Base-by-base conservation (phyloP, 2,329 filamentous ascomycete species). In the Trichophyton verrucosum region DNA sequence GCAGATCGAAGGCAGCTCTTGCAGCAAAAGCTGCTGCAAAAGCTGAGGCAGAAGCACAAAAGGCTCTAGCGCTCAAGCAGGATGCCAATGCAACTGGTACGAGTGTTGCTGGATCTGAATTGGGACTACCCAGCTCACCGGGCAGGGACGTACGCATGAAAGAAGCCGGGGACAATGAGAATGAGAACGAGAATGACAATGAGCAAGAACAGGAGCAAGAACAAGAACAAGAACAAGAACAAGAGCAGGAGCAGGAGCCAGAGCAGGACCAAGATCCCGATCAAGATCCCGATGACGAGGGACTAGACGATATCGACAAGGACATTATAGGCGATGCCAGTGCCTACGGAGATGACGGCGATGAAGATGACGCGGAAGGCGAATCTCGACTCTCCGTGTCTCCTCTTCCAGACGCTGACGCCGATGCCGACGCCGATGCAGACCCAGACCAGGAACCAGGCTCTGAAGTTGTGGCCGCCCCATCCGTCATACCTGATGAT, bases 241-340 rank as follows among this genome's bases (percentile, higher is more conserved):
- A 36, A 2, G 33, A 36, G 9, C 33, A 36, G 33, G 33, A 36
- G 33, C 33, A 7, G 9, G 33, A 36, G 33, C 33, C 7, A 11
- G 33, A 36, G 3, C 33, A 38, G 33, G 33, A 60, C 22, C 44
- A 47, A 8, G 53, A 62, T 15, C 33, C 27, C 1, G 57, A 55
- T 3, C 46, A 62, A 8, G 51, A 38, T 20, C 17, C 17, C 30
- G 58, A 60, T 6, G 62, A 58, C 5, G 30, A 13, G 6, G 30
- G 30, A 5, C 44, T 62, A 7, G 60, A 64, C 8, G 58, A 60
- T 9, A 33, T 62, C 17, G 60, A 62, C 36, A 59, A 62, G 11
- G 58, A 62, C 6, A 17, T 61, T 2, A 36, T 60, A 24, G 60
- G 58, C 17, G 62, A 60, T 6, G n/a, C 17, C 7, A 61, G 60